Evolutionary conservation across 2,329 filamentous ascomycete species (phyloP), one percentile per base, ranked within the genome.

Genomic region (Xylariaceae sp.): DNA sequence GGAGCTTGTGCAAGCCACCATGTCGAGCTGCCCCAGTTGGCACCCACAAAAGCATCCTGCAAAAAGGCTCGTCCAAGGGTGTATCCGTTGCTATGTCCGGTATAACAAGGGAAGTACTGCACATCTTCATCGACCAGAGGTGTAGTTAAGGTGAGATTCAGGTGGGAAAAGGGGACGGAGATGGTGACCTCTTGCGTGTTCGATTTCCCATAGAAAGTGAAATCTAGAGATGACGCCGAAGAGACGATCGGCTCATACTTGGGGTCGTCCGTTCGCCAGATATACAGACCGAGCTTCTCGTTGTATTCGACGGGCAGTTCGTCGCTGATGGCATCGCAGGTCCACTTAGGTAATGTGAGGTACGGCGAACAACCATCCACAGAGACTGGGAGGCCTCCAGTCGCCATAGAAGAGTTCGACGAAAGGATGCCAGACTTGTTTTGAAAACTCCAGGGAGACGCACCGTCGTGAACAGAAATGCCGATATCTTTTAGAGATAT

Each of bases 21-120:
- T 13, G 64, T 70, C 18, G 70, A 68, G 0, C 62, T 47, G 15
- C 69, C 67, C 72, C 73, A 77, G 60, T 78, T 75, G 5, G 72
- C 73, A 3, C 73, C 76, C 0, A 79, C 57, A 49, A 80, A 80
- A 3, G 78, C 76, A 34, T 78, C 77, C 62, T 80, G 78, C 1
- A 80, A 68, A 61, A 79, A 80, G 0, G 76, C 75, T 15, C 76
- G 73, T 0, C 78, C 78, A 1, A 80, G 72, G 2, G 67, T 68
- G 60, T 73, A 74, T 4, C 50, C 18, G 1, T 60, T 54, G 2
- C 62, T 62, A 4, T 62, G 53, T 8, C 68, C 69, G 0, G 71
- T 70, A 17, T 70, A 69, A 60, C 77, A 80, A 1, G 77, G 78
- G 58, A 80, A 78, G 63, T 78, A 79, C 44, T 70, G 73, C 11